Evolutionary conservation across 228 moss, liverwort and hornwort species (phyloP).

Genomic region (Sphagnum fallax): DNA sequence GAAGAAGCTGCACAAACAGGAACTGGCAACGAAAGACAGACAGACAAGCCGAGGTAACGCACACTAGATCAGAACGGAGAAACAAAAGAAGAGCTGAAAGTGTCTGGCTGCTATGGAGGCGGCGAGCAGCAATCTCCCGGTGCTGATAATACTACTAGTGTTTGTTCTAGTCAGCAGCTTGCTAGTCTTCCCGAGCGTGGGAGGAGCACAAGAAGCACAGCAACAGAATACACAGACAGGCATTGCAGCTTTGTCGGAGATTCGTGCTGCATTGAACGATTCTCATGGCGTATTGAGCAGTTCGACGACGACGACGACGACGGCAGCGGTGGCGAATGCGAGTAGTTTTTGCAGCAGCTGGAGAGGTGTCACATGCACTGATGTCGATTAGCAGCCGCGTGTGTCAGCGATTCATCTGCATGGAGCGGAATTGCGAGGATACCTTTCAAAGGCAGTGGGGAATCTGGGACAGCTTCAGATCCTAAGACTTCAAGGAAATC

Average conservation of each 20-base stretch:
- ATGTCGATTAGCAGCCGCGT: conserved; percentile 10
- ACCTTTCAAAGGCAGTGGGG: conserved; percentile 56
- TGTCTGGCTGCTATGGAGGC: too few relatives aligned
- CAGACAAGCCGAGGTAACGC: too few relatives aligned
- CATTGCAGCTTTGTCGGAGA: conserved; percentile 35
- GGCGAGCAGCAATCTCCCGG: too few relatives aligned
- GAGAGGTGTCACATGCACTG: conserved; percentile 53
- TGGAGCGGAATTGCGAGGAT: conserved; percentile 49
- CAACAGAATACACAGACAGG: conserved; percentile 32
- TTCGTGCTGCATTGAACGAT: conserved; percentile 33
- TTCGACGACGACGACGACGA: conserved; percentile 24
- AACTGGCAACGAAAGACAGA: too few relatives aligned
- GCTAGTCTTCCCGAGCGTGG: too few relatives aligned
- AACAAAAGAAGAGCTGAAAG: too few relatives aligned
- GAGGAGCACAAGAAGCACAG: conserved; percentile 2
- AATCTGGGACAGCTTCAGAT: conserved; percentile 44
- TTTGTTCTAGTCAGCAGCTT: too few relatives aligned
- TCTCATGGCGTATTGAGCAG: conserved; percentile 41
- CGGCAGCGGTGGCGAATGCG: conserved; percentile 7
- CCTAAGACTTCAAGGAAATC: conserved; percentile 58
- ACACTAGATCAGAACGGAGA: too few relatives aligned
- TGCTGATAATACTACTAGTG: too few relatives aligned
- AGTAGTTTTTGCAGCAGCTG: conserved; percentile 23
- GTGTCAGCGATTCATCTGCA: conserved; percentile 49
- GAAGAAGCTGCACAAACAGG: too few relatives aligned